Evolutionary conservation across 257 asterid genomes (phyloP).

Genomic region (Scutellaria barbata): DNA sequence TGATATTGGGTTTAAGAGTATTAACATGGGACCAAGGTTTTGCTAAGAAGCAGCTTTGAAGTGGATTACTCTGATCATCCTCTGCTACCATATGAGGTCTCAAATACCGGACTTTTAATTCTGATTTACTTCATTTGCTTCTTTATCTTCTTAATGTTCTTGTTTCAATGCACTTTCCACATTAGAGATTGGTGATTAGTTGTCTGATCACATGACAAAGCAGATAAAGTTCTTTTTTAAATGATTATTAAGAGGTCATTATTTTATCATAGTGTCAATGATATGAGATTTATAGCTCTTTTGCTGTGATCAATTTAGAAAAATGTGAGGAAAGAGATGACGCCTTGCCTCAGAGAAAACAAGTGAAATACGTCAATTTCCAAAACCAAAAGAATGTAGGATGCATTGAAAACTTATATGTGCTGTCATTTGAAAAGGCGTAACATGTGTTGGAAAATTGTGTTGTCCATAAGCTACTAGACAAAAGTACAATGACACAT

Average conservation of each 20-base stretch:
- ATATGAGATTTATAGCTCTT: background rate
- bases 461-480: background rate
- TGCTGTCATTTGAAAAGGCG: background rate
- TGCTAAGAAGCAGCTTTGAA: conserved; percentile 8
- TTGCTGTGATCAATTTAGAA: background rate
- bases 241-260: background rate
- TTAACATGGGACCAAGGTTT: background rate
- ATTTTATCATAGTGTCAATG: background rate
- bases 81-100: conserved; percentile 11
- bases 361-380: background rate
- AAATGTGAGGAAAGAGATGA: background rate
- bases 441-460: background rate
- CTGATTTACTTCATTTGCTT: background rate
- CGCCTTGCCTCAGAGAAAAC: conserved; percentile 17
- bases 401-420: background rate
- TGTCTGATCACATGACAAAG: conserved; percentile 1
- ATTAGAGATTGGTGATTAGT: background rate
- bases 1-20: conserved; percentile 15
- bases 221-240: background rate
- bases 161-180: background rate
- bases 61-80: background rate
- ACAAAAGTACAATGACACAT: too few relatives aligned
- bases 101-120: background rate
- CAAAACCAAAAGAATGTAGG: conserved; percentile 1
- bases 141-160: background rate